Conservation (phyloP, 257 asterid species). For the Gynochthodes officinalis region DNA sequence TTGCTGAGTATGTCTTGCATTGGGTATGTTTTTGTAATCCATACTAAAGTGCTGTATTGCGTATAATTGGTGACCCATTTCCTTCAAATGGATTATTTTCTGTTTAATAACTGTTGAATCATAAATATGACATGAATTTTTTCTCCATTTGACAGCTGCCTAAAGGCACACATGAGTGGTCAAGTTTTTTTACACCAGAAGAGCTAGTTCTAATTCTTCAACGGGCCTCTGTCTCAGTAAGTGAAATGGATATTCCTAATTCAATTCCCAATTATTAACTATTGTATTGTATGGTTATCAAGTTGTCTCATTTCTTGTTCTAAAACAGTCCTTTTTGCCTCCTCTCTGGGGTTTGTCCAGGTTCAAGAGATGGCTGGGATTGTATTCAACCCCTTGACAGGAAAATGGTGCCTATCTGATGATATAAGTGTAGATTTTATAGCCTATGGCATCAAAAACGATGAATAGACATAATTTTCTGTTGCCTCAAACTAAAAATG, state of each 20-base stretch:
- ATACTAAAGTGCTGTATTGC: not conserved
- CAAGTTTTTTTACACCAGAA: constrained; percentile 82
- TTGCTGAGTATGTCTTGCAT: constrained; percentile 69
- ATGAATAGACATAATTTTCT: constrained; percentile 13
- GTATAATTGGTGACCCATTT: not conserved
- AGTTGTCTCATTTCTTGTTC: not conserved
- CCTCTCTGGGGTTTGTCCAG: constrained; percentile 32
- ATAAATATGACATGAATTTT: not conserved
- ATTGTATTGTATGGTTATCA: not conserved
- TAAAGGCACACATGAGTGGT: constrained; percentile 79
- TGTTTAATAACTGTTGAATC: no score
- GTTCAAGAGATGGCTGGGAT: constrained; percentile 83
- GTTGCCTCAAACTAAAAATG: not conserved
- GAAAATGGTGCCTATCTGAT: constrained; percentile 73
- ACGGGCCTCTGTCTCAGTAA: constrained; percentile 65
- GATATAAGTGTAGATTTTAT: constrained; percentile 78
- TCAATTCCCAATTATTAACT: not conserved
- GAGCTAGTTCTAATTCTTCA: constrained; percentile 72
- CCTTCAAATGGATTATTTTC: no score
- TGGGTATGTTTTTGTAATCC: constrained; percentile 57
- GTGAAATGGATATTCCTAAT: constrained; percentile 24
- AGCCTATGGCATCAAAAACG: constrained; percentile 54
- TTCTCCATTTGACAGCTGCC: constrained; percentile 55
- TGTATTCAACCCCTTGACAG: constrained; percentile 63
- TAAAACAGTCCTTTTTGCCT: not conserved